phyloP scores from a whole-genome alignment of 1,284 basidiomycete genomes.

The Leccinum subspadiceum region DNA sequence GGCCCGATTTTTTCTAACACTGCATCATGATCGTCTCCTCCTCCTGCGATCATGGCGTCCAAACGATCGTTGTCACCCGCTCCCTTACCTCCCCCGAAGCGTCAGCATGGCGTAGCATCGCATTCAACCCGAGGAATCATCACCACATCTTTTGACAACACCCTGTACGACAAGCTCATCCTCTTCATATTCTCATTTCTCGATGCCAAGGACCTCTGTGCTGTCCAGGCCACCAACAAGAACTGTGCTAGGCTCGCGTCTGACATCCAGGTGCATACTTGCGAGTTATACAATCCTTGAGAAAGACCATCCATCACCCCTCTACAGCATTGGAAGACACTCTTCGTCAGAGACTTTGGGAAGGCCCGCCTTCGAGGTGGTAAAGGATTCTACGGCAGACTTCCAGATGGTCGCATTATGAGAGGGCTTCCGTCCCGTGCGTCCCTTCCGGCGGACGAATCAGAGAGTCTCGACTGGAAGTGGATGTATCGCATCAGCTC shows the following conservation, averaged over 20 bases:
- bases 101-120: slow-evolving; percentile 37
- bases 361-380: slow-evolving; percentile 63
- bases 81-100: slow-evolving; percentile 56
- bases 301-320: slow-evolving; percentile 12
- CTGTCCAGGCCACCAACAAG: slow-evolving; percentile 57
- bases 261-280: slow-evolving; percentile 49
- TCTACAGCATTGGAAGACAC: slow-evolving; percentile 51
- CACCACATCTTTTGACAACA: slow-evolving; percentile 47
- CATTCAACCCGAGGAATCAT: slow-evolving; percentile 9
- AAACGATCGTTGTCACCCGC: slow-evolving; percentile 54
- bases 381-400: slow-evolving; percentile 54
- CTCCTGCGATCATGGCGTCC: slow-evolving; percentile 37
- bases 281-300: slow-evolving; percentile 3
- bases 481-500: slow-evolving; percentile 81
- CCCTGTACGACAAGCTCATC: slow-evolving; percentile 73
- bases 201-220: slow-evolving; percentile 63
- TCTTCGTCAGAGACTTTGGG: slow-evolving; percentile 64
- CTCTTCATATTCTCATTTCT: slow-evolving; percentile 72
- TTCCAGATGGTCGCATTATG: slow-evolving; percentile 53
- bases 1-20: slow-evolving; percentile 16
- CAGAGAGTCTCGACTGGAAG: slow-evolving; percentile 60
- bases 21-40: background rate
- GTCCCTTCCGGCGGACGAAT: slow-evolving; percentile 28
- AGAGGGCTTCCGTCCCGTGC: slow-evolving; percentile 57
- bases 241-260: slow-evolving; percentile 65